These are phyloP conservation scores for Pseudotulostoma volvatum DNA, from an alignment of 495 filamentous ascomycete genomes.

Conservation along the genomic window DNA sequence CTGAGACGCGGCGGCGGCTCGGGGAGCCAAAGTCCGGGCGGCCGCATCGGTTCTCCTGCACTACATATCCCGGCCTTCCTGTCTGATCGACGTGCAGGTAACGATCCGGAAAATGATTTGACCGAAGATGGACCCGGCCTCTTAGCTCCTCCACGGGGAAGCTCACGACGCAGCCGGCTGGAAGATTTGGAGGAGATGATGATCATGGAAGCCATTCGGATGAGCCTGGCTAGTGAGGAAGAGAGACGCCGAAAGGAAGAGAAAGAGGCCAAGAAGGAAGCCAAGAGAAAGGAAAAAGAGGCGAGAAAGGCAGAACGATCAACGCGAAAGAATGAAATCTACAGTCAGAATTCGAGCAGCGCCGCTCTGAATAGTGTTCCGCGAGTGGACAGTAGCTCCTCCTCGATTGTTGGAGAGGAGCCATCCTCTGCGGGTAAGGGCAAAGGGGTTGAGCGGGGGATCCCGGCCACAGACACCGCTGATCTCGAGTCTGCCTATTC, in stretches of 20 bases:
- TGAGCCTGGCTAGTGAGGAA: constrained; percentile 81
- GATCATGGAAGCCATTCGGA: constrained; percentile 89
- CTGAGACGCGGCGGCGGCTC: constrained; percentile 23
- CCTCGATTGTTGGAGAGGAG: constrained; percentile 23
- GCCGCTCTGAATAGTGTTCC: constrained; percentile 18
- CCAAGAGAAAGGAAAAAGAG: constrained; percentile 70
- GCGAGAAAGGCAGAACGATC: constrained; percentile 61
- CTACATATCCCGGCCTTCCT: constrained; percentile 35
- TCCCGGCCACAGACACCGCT: constrained; percentile 3
- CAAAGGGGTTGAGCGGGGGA: constrained; percentile 55
- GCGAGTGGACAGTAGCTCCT: constrained; percentile 23
- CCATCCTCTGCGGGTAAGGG: constrained; percentile 45
- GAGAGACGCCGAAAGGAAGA: constrained; percentile 69
- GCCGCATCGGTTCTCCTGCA: constrained; percentile 28
- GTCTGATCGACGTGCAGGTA: constrained; percentile 26
- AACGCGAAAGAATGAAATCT: constrained; percentile 37
- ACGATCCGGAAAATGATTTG: constrained; percentile 19
- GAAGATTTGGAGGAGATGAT: constrained; percentile 95
- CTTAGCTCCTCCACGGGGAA: constrained; percentile 34
- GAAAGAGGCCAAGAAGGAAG: constrained; percentile 63
- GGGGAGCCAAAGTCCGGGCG: constrained; percentile 12
- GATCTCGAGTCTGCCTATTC: constrained; percentile 1
- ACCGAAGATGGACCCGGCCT: constrained; percentile 28
- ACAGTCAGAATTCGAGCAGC: constrained; percentile 29
- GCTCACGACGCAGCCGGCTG: constrained; percentile 47